These are phyloP conservation scores for Magnusiomyces ingens DNA, from an alignment of 1,139 yeast genomes.

Conservation along the genomic window DNA sequence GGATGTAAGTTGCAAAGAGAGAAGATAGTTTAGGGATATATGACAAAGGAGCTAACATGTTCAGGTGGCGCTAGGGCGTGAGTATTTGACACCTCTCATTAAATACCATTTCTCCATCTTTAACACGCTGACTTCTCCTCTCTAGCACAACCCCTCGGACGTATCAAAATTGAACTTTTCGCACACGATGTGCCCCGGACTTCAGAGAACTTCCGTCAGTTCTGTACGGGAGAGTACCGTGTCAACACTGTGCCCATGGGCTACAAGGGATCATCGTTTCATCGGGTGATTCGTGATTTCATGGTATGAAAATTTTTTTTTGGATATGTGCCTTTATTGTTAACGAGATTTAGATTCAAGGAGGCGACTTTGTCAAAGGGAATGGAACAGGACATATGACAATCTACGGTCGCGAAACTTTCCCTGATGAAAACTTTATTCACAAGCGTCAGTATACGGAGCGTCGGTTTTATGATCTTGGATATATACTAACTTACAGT, in stretches of 20 bases:
- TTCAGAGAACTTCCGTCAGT: constrained; percentile 47
- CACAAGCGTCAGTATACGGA: constrained; percentile 47
- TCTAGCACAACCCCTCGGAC: constrained; percentile 32
- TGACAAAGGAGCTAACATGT: neutral
- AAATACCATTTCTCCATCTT: neutral
- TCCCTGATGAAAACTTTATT: constrained; percentile 79
- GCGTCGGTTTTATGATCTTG: constrained; percentile 4
- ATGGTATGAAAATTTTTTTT: constrained; percentile 40
- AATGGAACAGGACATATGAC: constrained; percentile 43
- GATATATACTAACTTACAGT: constrained; percentile 10
- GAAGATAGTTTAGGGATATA: constrained; percentile 15
- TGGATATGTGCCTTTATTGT: neutral
- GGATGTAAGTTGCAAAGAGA: constrained; percentile 30
- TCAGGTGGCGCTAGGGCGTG: constrained; percentile 28
- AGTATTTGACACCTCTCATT: neutral
- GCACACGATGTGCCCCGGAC: constrained; percentile 40
- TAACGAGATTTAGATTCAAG: constrained; percentile 30
- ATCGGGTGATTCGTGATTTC: constrained; percentile 70
- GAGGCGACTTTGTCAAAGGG: constrained; percentile 39
- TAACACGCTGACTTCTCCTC: constrained; percentile 1
- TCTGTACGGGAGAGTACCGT: constrained; percentile 48
- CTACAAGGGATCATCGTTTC: constrained; percentile 71
- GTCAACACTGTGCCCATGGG: constrained; percentile 44
- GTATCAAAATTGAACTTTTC: constrained; percentile 43
- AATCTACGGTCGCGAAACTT: constrained; percentile 52